Evolutionary conservation across 805 yeast genomes (phyloP), one percentile per base, ranked within the genome.

Genomic region (Ogataea paraovalis): DNA sequence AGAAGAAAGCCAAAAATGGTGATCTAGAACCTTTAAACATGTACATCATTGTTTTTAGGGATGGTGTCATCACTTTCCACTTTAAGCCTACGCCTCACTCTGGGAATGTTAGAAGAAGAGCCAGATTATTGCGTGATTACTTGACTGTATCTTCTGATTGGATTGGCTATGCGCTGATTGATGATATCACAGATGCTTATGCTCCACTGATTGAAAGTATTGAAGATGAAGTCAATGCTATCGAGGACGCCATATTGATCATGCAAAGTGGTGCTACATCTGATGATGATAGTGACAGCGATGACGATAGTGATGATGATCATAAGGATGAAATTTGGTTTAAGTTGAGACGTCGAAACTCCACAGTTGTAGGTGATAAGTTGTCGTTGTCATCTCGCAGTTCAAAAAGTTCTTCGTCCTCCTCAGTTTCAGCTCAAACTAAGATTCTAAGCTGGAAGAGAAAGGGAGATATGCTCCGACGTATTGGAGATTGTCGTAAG

Each of bases 61-160:
- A 89, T 49, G 98, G 96, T 18, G 96, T 94, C 4, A 69, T 94
- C 34, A 90, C 97, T 0, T 90, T 94, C 70, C 99, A 94, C 68
- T 89, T 88, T 66, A 83, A 89, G 9, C 92, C 97, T 12, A 89
- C 97, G 0, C 96, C 97, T 2, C 99, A 94, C 66, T 96, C 98
- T 0, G 87, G 90, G 42, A 94, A 94, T 61, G 99, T 94, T 28
- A 79, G 99, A 56, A 78, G 98, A 64, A 80, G 99, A 64, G 96
- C 96, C 0, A 75, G 99, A 48, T 70, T 94, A 53, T 73, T 92
- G 52, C 76, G 84, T 51, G 99, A 94, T 64, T 92, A 91, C 61
- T 71, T 94, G 51, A 88, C 87, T 2, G 96, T 94, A 4, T 80
- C 92, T 2, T 82, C 97, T 0, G 98, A 94, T 65, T 94, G 99